Percentiles rank a stretch among this genome's conserved stretches.
These are phyloP conservation scores for Graphilbum sp. DNA, from an alignment of 2,329 filamentous ascomycete species.

Conservation along the genomic window DNA sequence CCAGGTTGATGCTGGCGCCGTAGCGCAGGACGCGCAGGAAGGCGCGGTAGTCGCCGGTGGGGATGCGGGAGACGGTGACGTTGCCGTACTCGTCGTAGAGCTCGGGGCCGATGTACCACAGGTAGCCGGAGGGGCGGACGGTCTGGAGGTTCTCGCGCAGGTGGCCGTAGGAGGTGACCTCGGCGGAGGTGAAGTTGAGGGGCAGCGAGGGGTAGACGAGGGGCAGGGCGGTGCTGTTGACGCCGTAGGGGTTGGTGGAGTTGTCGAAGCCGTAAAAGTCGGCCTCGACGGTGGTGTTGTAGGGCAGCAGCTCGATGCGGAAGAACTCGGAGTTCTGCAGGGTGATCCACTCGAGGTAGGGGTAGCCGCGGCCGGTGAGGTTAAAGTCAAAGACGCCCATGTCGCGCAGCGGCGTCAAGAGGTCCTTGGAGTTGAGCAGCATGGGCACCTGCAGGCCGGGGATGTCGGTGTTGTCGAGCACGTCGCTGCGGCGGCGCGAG, in stretches of 20 bases:
- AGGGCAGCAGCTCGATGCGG: not conserved
- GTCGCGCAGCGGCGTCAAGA: not conserved
- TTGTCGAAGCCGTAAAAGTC: conserved; percentile 1
- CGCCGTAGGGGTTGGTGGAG: not conserved
- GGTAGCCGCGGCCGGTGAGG: not conserved
- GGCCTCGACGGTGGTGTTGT: not conserved
- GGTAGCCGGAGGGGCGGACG: not conserved
- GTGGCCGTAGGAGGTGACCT: not conserved
- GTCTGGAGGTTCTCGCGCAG: not conserved
- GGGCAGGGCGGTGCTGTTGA: not conserved
- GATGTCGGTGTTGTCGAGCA: not conserved
- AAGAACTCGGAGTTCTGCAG: not conserved
- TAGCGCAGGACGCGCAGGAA: not conserved
- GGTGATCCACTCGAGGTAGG: not conserved
- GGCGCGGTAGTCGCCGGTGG: not conserved
- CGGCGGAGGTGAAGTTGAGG: not conserved
- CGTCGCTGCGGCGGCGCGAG: not conserved
- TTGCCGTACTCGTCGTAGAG: not conserved
- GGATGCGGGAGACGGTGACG: not conserved
- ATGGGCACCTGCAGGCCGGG: not conserved
- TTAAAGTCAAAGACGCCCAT: conserved; percentile 1
- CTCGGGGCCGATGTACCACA: not conserved
- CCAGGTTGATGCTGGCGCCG: not conserved
- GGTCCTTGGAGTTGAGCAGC: not conserved
- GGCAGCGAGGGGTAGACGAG: not conserved